These are phyloP conservation scores for Populus tomentosa DNA, from an alignment of 441 rosid species.

Conservation along the genomic window DNA sequence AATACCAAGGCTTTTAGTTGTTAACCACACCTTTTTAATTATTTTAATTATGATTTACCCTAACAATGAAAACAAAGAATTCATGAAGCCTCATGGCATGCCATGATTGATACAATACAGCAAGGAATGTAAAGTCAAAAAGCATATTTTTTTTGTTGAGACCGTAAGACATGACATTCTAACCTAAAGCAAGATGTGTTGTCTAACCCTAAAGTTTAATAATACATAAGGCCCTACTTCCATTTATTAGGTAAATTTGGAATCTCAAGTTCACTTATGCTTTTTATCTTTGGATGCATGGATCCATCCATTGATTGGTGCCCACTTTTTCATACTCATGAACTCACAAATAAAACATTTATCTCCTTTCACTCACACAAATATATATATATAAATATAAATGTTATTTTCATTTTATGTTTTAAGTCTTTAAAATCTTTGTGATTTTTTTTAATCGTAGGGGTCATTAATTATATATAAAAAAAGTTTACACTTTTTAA, in stretches of 20 bases:
- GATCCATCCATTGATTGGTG: not conserved
- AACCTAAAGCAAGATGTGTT: slow-evolving; percentile 29
- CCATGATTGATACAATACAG: slow-evolving; percentile 7
- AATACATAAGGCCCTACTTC: not conserved
- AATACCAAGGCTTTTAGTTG: not conserved
- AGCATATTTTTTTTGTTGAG: slow-evolving; percentile 5
- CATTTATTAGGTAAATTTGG: not conserved
- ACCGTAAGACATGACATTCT: slow-evolving; percentile 27
- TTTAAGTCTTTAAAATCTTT: too few species aligned
- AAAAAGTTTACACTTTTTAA: too few species aligned
- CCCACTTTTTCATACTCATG: not conserved
- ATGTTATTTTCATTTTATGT: too few species aligned
- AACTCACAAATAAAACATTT: not conserved
- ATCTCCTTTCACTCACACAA: not conserved
- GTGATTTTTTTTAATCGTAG: too few species aligned
- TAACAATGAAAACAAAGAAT: not conserved
- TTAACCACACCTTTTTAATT: not conserved
- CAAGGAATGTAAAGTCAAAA: slow-evolving; percentile 16
- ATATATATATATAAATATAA: too few species aligned
- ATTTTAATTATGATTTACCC: not conserved
- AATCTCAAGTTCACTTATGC: not conserved
- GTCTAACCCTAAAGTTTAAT: not conserved
- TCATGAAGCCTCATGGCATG: not conserved
- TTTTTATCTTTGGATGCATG: not conserved
- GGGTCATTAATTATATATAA: too few species aligned